Evolutionary conservation across 768 basidiomycete species (phyloP).

Genomic region (Russula dissimulans): DNA sequence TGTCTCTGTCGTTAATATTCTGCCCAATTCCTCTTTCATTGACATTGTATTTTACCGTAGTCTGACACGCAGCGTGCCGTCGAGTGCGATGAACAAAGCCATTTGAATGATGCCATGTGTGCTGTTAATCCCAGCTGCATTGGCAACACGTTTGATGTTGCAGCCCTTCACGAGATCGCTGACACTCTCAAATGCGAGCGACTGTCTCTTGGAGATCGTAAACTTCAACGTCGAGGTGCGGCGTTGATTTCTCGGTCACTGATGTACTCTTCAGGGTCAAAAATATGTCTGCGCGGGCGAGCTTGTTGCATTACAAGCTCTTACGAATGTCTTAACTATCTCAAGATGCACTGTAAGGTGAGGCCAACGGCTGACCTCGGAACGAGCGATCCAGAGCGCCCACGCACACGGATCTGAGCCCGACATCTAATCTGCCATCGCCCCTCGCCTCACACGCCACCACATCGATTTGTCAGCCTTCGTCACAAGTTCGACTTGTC

Average conservation of each 20-base stretch:
- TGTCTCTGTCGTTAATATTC: constrained; percentile 94
- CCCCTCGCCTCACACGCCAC: no score
- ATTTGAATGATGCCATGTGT: constrained; percentile 98
- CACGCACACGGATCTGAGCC: no score
- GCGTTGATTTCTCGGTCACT: neutral
- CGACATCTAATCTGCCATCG: no score
- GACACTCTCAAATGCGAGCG: constrained; percentile 72
- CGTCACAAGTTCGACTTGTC: no score
- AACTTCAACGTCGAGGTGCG: constrained; percentile 89
- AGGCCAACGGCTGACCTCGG: no score
- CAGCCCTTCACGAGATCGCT: constrained; percentile 91
- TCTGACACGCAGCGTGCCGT: constrained; percentile 99
- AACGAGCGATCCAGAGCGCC: no score
- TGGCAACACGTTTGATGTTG: constrained; percentile 32
- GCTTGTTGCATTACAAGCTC: constrained; percentile 36
- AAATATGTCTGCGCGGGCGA: constrained; percentile 99
- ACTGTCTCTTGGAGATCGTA: constrained; percentile 87
- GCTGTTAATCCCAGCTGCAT: constrained; percentile 96
- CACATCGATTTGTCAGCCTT: no score
- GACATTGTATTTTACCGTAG: constrained; percentile 99
- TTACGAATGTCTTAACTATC: no score
- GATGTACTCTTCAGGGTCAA: constrained; percentile 58
- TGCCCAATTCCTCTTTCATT: constrained; percentile 91
- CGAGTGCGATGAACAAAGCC: constrained; percentile 85
- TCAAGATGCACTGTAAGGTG: no score